Percentiles rank a stretch among this genome's conserved stretches.
Evolutionary conservation across 1,284 basidiomycete genomes (phyloP).

Genomic region (Ustilago tritici): DNA sequence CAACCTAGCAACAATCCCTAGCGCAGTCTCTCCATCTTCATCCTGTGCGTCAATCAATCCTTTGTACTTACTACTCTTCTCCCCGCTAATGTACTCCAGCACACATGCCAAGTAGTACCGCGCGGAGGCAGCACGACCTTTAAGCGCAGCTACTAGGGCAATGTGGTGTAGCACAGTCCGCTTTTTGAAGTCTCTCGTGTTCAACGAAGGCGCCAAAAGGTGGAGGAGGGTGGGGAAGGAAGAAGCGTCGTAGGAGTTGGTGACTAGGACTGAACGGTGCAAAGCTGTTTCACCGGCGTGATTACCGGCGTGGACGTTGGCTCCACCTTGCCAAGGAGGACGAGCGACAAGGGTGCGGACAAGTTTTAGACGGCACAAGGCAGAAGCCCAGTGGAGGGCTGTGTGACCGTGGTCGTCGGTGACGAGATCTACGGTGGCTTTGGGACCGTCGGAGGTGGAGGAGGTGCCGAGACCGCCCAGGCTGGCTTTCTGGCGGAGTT

Average conservation of each 20-base stretch:
- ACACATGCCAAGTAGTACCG: slow-evolving; percentile 93
- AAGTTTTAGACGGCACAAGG: slow-evolving; percentile 76
- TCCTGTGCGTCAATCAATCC: slow-evolving; percentile 92
- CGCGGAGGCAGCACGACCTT: slow-evolving; percentile 84
- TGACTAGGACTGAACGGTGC: slow-evolving; percentile 89
- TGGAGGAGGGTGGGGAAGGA: slow-evolving; percentile 79
- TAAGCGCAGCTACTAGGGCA: slow-evolving; percentile 87
- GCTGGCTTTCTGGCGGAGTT: slow-evolving; percentile 49
- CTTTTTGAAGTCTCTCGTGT: slow-evolving; percentile 89
- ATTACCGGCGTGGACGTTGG: slow-evolving; percentile 73
- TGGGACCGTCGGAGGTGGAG: slow-evolving; percentile 78
- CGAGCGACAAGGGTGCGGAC: slow-evolving; percentile 71
- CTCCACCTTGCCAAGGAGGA: slow-evolving; percentile 73
- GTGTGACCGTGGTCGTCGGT: slow-evolving; percentile 93
- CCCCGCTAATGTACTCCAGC: slow-evolving; percentile 76
- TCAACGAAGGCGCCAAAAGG: slow-evolving; percentile 79
- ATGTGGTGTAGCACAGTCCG: slow-evolving; percentile 95
- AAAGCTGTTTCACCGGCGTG: slow-evolving; percentile 94
- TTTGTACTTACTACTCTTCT: slow-evolving; percentile 66
- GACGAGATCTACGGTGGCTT: slow-evolving; percentile 74
- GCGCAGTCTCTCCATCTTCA: slow-evolving; percentile 92
- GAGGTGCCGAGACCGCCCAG: slow-evolving; percentile 74
- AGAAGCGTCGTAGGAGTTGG: slow-evolving; percentile 82
- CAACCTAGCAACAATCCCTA: slow-evolving; percentile 93
- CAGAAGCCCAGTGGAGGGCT: slow-evolving; percentile 91